These are phyloP conservation scores for Rhizophlyctis rosea DNA, from an alignment of 192 early-diverging fungal species.

Conservation along the genomic window DNA sequence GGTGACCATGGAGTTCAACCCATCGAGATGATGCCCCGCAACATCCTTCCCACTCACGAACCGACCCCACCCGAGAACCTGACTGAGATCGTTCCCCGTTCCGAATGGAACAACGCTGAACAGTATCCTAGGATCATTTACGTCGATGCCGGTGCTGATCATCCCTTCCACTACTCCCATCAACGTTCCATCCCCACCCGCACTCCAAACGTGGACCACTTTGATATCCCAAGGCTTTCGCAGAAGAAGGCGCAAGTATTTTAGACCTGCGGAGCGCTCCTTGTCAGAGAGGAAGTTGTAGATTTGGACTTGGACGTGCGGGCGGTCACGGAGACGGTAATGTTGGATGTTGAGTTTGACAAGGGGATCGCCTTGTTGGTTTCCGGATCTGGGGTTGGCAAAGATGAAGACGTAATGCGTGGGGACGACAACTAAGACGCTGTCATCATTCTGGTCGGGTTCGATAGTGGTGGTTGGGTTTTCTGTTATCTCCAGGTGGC, in stretches of 20 bases:
- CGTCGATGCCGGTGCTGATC: slow-evolving; percentile 57
- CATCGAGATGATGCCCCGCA: slow-evolving; percentile 53
- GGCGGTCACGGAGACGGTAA: slow-evolving; percentile 62
- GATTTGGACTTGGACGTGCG: slow-evolving; percentile 69
- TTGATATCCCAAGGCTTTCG: slow-evolving; percentile 32
- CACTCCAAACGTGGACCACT: slow-evolving; percentile 73
- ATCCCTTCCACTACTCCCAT: slow-evolving; percentile 65
- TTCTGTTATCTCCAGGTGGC: too few relatives aligned
- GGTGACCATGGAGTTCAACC: slow-evolving; percentile 54
- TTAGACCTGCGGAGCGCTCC: slow-evolving; percentile 53
- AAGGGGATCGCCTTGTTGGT: slow-evolving; percentile 62
- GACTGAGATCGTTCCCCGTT: slow-evolving; percentile 73
- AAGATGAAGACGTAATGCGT: slow-evolving; percentile 69
- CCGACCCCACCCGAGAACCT: slow-evolving; percentile 75
- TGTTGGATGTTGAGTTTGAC: slow-evolving; percentile 60
- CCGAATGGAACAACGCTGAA: slow-evolving; percentile 69
- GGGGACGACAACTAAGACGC: slow-evolving; percentile 39
- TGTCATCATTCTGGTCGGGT: too few relatives aligned
- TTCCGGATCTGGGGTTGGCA: slow-evolving; percentile 70
- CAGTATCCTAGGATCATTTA: slow-evolving; percentile 36
- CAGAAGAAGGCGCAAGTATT: slow-evolving; percentile 55
- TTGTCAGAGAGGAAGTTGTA: slow-evolving; percentile 64
- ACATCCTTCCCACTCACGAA: slow-evolving; percentile 57
- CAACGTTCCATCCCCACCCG: slow-evolving; percentile 74
- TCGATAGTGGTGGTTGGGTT: too few relatives aligned